These are phyloP conservation scores for Aspergillus nidulans DNA, from an alignment of 495 filamentous ascomycete species.

Conservation along the genomic window DNA sequence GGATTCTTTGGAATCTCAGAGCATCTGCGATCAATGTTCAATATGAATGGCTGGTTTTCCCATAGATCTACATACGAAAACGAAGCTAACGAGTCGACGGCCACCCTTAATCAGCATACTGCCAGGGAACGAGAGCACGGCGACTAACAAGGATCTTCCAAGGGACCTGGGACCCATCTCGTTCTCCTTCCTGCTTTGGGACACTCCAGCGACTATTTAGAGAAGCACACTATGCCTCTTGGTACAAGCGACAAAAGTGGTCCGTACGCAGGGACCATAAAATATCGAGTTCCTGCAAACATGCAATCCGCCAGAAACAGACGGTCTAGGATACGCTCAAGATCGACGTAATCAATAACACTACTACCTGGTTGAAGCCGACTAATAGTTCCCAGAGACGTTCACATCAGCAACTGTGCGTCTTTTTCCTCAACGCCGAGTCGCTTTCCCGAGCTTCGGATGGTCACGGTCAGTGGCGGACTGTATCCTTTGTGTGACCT, in stretches of 20 bases:
- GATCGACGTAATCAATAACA: too few relatives aligned
- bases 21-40: not conserved
- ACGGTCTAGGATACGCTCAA: not conserved
- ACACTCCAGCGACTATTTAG: not conserved
- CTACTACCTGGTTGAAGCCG: not conserved
- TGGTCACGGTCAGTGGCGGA: not conserved
- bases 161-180: not conserved
- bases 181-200: not conserved
- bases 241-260: not conserved
- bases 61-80: constrained; percentile 7
- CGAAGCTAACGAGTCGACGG: not conserved
- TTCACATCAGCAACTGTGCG: not conserved
- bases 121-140: not conserved
- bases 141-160: not conserved
- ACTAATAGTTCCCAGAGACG: not conserved
- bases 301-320: not conserved
- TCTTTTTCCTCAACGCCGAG: not conserved
- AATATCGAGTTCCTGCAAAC: not conserved
- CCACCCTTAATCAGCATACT: not conserved
- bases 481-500: not conserved
- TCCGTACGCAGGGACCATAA: not conserved
- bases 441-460: constrained; percentile 5
- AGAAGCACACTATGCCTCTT: not conserved
- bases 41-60: not conserved
- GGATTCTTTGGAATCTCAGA: not conserved